phyloP scores from a whole-genome alignment of 1,284 basidiomycete species.

The Tylopilus sp. region DNA sequence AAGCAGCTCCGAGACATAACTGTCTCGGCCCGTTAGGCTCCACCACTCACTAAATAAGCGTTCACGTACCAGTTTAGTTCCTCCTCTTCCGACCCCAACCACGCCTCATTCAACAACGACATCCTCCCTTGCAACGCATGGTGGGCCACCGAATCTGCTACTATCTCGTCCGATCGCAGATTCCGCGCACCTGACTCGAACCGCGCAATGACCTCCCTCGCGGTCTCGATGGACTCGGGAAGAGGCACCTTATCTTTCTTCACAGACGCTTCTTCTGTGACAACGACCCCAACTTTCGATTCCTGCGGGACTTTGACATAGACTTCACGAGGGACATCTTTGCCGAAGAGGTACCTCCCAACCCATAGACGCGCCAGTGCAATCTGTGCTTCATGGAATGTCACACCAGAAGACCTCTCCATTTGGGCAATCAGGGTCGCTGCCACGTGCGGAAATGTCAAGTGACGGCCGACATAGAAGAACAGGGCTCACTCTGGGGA shows the following conservation, averaged over 20 bases:
- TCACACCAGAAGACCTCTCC: slow-evolving; percentile 71
- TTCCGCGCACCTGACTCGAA: slow-evolving; percentile 63
- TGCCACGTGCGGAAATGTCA: slow-evolving; percentile 23
- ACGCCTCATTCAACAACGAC: slow-evolving; percentile 63
- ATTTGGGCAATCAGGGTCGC: slow-evolving; percentile 60
- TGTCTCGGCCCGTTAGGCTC: slow-evolving; percentile 26
- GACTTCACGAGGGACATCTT: slow-evolving; percentile 47
- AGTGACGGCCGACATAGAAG: not conserved
- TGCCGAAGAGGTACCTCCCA: slow-evolving; percentile 42
- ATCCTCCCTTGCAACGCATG: slow-evolving; percentile 66
- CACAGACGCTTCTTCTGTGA: slow-evolving; percentile 46
- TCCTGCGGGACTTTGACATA: slow-evolving; percentile 48
- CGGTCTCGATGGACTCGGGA: slow-evolving; percentile 62
- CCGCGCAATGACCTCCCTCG: slow-evolving; percentile 53
- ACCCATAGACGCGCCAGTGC: slow-evolving; percentile 83
- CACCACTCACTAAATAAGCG: slow-evolving; percentile 3
- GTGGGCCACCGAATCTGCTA: slow-evolving; percentile 73
- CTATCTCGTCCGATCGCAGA: slow-evolving; percentile 52
- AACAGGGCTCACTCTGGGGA: slow-evolving; percentile 47
- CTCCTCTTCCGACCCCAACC: slow-evolving; percentile 78
- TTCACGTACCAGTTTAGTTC: slow-evolving; percentile 68
- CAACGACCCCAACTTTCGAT: slow-evolving; percentile 38
- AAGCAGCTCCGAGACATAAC: slow-evolving; percentile 76
- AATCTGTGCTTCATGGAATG: slow-evolving; percentile 81
- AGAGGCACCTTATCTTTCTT: slow-evolving; percentile 61